Percentiles rank a stretch among this genome's conserved stretches.
phyloP scores from a whole-genome alignment of 163 green algal species.

The Chlorella variabilis region DNA sequence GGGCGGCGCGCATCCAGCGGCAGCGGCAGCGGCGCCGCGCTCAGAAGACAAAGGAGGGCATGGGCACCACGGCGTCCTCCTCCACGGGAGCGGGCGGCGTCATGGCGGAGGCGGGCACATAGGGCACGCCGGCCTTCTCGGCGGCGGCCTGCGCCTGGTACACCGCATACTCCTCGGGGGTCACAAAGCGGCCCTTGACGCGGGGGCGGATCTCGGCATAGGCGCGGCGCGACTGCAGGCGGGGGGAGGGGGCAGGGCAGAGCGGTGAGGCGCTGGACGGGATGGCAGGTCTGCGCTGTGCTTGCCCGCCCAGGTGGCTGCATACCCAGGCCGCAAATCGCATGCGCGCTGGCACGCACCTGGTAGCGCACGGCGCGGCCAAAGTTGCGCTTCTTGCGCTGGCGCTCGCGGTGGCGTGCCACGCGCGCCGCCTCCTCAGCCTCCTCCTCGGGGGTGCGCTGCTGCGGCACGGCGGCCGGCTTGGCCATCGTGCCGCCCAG shows the following conservation, averaged over 20 bases:
- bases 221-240: conserved; percentile 70
- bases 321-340: background rate
- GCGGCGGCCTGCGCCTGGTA: conserved; percentile 20
- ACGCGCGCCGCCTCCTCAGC: conserved; percentile 37
- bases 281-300: background rate
- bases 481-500: background rate
- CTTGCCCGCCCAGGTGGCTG: no score
- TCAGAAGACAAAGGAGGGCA: conserved; percentile 21
- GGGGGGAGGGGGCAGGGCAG: background rate
- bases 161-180: conserved; percentile 80
- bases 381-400: conserved; percentile 84
- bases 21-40: no score
- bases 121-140: background rate
- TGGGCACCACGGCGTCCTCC: conserved; percentile 27
- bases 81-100: background rate
- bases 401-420: conserved; percentile 81
- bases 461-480: background rate
- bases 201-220: conserved; percentile 94
- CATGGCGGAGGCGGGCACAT: no score
- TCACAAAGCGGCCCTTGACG: conserved; percentile 95
- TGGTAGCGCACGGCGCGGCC: conserved; percentile 95
- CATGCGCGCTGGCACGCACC: no score
- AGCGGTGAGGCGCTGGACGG: background rate
- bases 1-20: no score
- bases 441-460: conserved; percentile 1